A percentile compares a stretch with the other conserved stretches of the same genome.
These are phyloP conservation scores for Apophysomyces elegans DNA, from an alignment of 371 early-diverging fungal species.

Conservation along the genomic window DNA sequence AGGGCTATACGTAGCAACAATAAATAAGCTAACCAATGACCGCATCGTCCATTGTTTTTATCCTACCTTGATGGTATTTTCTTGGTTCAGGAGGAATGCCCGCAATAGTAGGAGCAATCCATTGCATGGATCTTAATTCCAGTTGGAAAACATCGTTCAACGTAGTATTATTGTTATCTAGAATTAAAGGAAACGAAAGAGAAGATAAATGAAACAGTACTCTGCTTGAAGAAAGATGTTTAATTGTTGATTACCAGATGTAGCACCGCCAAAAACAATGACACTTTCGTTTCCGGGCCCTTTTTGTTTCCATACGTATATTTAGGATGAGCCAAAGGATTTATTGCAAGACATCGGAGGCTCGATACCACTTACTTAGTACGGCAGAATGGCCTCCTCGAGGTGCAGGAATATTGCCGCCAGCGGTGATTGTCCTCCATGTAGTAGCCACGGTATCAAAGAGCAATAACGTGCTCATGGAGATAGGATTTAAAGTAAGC, in stretches of 20 bases:
- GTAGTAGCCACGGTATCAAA: conserved; percentile 34
- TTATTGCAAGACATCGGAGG: background rate
- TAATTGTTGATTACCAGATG: conserved; percentile 19
- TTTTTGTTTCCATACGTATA: background rate
- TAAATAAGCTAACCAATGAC: conserved; percentile 24
- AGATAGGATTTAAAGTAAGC: conserved; percentile 38
- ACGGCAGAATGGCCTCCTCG: conserved; percentile 48
- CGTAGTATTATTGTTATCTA: conserved; percentile 21
- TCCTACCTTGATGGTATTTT: conserved; percentile 44
- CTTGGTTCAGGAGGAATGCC: conserved; percentile 45
- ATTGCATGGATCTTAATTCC: conserved; percentile 37
- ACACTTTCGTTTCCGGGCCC: conserved; percentile 29
- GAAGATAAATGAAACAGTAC: too few relatives aligned
- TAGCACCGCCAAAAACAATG: conserved; percentile 46
- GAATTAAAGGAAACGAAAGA: background rate
- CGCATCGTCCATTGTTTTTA: conserved; percentile 11
- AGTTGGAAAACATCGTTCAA: conserved; percentile 47
- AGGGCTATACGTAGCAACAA: conserved; percentile 25
- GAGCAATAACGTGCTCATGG: conserved; percentile 39
- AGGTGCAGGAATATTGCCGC: conserved; percentile 51
- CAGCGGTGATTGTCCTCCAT: conserved; percentile 44
- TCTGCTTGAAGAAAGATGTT: too few relatives aligned
- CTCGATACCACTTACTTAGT: conserved; percentile 27
- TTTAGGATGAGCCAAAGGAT: background rate
- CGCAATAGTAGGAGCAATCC: conserved; percentile 41